These are phyloP conservation scores for Grigorovia yakushimaensis DNA, from an alignment of 805 yeast species.

Conservation along the genomic window DNA sequence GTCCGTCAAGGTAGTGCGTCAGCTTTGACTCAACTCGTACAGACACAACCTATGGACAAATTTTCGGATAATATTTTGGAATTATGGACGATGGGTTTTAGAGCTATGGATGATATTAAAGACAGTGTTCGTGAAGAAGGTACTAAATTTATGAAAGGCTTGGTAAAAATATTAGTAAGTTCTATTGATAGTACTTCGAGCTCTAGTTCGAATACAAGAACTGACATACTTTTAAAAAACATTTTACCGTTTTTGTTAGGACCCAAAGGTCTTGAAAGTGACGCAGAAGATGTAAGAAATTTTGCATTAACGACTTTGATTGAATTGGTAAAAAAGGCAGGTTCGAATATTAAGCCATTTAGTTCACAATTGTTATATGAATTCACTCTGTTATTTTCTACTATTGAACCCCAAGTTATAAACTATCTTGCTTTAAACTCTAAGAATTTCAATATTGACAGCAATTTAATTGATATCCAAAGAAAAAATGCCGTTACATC, in stretches of 20 bases:
- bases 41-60: slow-evolving; percentile 40
- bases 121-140: slow-evolving; percentile 87
- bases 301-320: slow-evolving; percentile 72
- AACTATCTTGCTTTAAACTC: slow-evolving; percentile 84
- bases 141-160: slow-evolving; percentile 49
- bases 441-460: slow-evolving; percentile 67
- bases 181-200: slow-evolving; percentile 39
- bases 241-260: slow-evolving; percentile 77
- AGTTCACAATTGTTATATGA: slow-evolving; percentile 61
- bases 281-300: slow-evolving; percentile 71
- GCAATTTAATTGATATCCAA: slow-evolving; percentile 65
- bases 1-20: slow-evolving; percentile 77
- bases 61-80: slow-evolving; percentile 48
- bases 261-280: slow-evolving; percentile 66
- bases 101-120: slow-evolving; percentile 88
- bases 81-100: slow-evolving; percentile 81
- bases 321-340: slow-evolving; percentile 56
- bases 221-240: slow-evolving; percentile 40
- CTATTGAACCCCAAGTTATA: slow-evolving; percentile 82
- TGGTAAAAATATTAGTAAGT: slow-evolving; percentile 54
- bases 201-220: slow-evolving; percentile 31
- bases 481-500: slow-evolving; percentile 62
- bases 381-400: slow-evolving; percentile 63
- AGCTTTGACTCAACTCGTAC: slow-evolving; percentile 62
- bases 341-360: slow-evolving; percentile 52